phyloP scores from a whole-genome alignment of 441 rosid genomes.

The Kokia cookei region DNA sequence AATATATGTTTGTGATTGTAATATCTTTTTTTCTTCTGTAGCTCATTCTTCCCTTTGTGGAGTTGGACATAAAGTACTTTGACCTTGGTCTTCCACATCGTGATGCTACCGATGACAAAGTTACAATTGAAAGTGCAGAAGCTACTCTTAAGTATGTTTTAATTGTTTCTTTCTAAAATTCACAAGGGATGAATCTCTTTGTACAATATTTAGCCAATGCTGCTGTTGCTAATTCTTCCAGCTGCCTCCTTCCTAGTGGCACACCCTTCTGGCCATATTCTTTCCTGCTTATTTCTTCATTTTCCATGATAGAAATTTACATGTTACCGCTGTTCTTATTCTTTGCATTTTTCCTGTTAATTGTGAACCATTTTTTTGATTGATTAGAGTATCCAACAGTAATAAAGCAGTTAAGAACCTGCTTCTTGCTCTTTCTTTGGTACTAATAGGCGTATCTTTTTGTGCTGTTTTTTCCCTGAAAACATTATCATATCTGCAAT shows the following conservation, averaged over 20 bases:
- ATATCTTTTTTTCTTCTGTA: conserved; percentile 20
- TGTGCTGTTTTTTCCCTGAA: background rate
- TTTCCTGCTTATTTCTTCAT: background rate
- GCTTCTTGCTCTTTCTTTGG: background rate
- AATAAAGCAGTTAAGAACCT: background rate
- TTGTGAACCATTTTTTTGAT: background rate
- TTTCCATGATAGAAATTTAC: background rate
- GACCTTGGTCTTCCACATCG: conserved; percentile 62
- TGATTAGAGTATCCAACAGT: background rate
- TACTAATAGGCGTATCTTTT: background rate
- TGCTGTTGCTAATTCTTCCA: background rate
- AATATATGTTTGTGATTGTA: background rate
- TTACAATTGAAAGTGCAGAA: conserved; percentile 60
- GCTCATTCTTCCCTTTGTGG: conserved; percentile 74
- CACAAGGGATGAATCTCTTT: background rate
- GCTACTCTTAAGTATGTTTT: conserved; percentile 41
- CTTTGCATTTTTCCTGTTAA: background rate
- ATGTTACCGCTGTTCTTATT: background rate
- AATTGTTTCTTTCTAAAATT: background rate
- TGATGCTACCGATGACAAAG: conserved; percentile 57
- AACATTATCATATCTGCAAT: background rate
- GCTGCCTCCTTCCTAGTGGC: background rate
- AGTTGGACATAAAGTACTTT: conserved; percentile 58
- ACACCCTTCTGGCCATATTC: background rate
- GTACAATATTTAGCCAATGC: background rate